These are phyloP conservation scores for Neovahlkampfia damariscottae DNA, from an alignment of 78 protist species.

Conservation along the genomic window DNA sequence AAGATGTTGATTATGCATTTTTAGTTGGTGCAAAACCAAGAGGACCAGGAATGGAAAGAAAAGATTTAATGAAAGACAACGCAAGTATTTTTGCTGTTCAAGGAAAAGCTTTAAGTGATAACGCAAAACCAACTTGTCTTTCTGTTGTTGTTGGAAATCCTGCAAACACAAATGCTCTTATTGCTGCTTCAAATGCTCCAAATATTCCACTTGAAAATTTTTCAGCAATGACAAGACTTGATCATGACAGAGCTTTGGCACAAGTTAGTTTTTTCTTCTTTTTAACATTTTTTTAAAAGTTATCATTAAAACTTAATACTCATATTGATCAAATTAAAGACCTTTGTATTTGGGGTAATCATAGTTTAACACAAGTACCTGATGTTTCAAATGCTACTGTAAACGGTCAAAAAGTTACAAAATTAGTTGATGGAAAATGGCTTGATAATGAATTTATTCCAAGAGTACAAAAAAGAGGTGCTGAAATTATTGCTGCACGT, in stretches of 20 bases:
- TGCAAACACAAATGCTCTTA: slow-evolving; percentile 85
- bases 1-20: slow-evolving; percentile 42
- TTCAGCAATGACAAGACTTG: slow-evolving; percentile 83
- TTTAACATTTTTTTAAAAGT: no score
- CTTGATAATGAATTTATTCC: slow-evolving; percentile 42
- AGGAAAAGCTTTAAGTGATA: slow-evolving; percentile 54
- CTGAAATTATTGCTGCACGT: slow-evolving; percentile 62
- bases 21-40: slow-evolving; percentile 91
- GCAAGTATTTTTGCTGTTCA: slow-evolving; percentile 71
- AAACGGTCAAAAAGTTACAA: background rate
- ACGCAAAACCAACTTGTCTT: slow-evolving; percentile 31
- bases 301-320: slow-evolving; percentile 38
- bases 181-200: slow-evolving; percentile 48
- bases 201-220: slow-evolving; percentile 67
- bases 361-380: slow-evolving; percentile 40
- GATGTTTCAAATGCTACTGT: background rate
- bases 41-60: slow-evolving; percentile 85
- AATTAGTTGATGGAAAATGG: background rate
- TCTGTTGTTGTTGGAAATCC: slow-evolving; percentile 93
- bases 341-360: slow-evolving; percentile 91
- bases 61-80: slow-evolving; percentile 66
- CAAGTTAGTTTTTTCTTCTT: no score
- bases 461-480: slow-evolving; percentile 83
- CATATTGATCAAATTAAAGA: slow-evolving; percentile 27
- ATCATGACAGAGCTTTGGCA: slow-evolving; percentile 68